Base-by-base conservation (phyloP, 2,329 filamentous ascomycete species). In the Verticillium klebahnii region DNA sequence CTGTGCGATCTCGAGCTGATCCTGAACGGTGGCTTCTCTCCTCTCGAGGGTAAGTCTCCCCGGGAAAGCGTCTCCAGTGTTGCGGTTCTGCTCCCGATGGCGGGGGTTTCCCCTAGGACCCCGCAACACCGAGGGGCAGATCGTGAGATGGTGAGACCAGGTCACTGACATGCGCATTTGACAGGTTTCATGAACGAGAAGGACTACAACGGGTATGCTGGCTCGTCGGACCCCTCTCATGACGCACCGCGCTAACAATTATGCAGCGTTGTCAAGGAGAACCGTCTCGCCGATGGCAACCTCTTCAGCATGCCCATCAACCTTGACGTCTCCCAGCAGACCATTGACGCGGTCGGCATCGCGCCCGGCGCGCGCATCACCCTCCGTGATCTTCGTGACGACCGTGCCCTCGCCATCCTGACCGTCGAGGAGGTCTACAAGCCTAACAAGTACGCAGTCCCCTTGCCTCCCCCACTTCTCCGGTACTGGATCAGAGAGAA, bases 261-360 rank as follows among this genome's bases (percentile, higher is more conserved):
- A 5, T 62, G 39, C 73, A 95, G 93, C 66, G 95, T 99, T 67
- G 93, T 97, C 68, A 88, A 89, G 77, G 87, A 94, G 70, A 89
- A 91, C 81, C 91, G 95, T 70, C 89, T 99, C 63, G 87, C 87
- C 63, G 89, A 92, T 79, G 95, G 95, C 75, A 89, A 88, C 74
- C 89, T 99, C 71, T 98, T 98, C 82, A 91, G 87, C 78, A 99
- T 99, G 80, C 95, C 95, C 72, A 98, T 99, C 78, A 96, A 91
- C 70, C 89, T 99, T 68, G 95, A 99, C 76, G 82, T 96, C 65
- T 86, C 84, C 67, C 82, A 92, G 75, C 79, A 89, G 72, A 87
- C 86, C 63, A 91, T 98, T 73, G 84, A 94, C 67, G 83, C 88
- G 70, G 75, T 89, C 36, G 87, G 86, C 66, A 83, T 97, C 72